phyloP scores from a whole-genome alignment of 2,329 filamentous ascomycete genomes.

The Penicillium rolfsii region DNA sequence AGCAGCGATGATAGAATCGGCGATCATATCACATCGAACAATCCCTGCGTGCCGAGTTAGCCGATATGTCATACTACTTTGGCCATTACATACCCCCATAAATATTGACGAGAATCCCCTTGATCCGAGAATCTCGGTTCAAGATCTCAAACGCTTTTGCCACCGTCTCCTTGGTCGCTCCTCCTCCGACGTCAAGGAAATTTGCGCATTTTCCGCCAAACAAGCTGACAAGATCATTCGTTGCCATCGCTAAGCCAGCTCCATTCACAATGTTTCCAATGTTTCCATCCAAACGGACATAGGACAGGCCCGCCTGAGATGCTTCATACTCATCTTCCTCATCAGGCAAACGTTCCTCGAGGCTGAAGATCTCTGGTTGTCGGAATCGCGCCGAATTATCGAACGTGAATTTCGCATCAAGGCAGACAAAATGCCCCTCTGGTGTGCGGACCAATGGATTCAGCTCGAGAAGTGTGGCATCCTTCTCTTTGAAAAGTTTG shows the following conservation, averaged over 20 bases:
- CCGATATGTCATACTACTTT: rapidly evolving
- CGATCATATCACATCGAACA: conserved; percentile 57
- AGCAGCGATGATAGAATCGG: conserved; percentile 53
- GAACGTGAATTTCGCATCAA: conserved; percentile 51
- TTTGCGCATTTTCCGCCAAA: conserved; percentile 38
- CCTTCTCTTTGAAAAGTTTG: conserved; percentile 48
- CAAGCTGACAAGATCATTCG: conserved; percentile 36
- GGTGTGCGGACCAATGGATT: conserved; percentile 40
- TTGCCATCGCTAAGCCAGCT: conserved; percentile 43
- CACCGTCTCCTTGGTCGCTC: conserved; percentile 35
- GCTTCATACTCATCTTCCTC: conserved; percentile 39
- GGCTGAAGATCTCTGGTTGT: conserved; percentile 46
- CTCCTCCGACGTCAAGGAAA: conserved; percentile 39
- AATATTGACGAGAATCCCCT: conserved; percentile 60
- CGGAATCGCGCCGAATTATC: conserved; percentile 54
- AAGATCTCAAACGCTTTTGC: conserved; percentile 36
- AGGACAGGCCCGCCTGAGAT: conserved; percentile 37
- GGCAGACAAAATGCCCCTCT: conserved; percentile 38
- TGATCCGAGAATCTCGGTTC: conserved; percentile 27
- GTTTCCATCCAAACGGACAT: conserved; percentile 37
- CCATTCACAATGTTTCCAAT: conserved; percentile 42
- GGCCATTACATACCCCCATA: conserved; percentile 38
- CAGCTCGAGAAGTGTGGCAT: conserved; percentile 54
- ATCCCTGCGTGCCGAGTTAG: conserved; percentile 44
- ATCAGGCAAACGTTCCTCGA: conserved; percentile 43